A percentile compares a stretch with the other conserved stretches of the same genome.
Evolutionary conservation across 768 basidiomycete species (phyloP).

Genomic region (Lepiota venenata): DNA sequence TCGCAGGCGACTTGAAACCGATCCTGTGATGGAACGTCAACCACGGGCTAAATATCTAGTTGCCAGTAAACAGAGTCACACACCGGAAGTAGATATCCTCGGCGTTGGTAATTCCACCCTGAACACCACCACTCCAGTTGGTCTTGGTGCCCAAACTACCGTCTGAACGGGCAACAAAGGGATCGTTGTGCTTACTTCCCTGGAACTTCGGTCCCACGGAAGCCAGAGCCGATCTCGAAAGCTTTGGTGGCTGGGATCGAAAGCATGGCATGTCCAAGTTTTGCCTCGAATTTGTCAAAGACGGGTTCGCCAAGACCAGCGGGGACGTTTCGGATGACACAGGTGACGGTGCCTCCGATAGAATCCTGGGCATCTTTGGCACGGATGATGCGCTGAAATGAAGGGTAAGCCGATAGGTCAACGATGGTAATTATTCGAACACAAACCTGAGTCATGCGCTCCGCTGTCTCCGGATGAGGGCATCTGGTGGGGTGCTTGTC

Average conservation of each 20-base stretch:
- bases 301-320: constrained; percentile 94
- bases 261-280: constrained; percentile 95
- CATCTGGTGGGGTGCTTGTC: constrained; percentile 87
- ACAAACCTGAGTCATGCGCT: constrained; percentile 83
- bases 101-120: constrained; percentile 97
- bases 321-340: constrained; percentile 89
- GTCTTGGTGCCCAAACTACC: constrained; percentile 80
- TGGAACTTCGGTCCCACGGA: constrained; percentile 90
- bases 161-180: constrained; percentile 61
- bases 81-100: constrained; percentile 98
- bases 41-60: neutral
- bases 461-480: constrained; percentile 85
- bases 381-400: constrained; percentile 83
- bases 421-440: neutral
- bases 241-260: constrained; percentile 98
- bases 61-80: constrained; percentile 18
- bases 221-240: constrained; percentile 97
- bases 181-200: constrained; percentile 94
- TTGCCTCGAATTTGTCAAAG: constrained; percentile 98
- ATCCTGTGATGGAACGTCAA: constrained; percentile 44
- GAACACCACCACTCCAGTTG: constrained; percentile 97
- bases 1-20: constrained; percentile 98
- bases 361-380: constrained; percentile 92
- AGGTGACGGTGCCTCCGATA: constrained; percentile 97
- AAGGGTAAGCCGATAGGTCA: neutral